Percentiles rank a stretch among this genome's conserved stretches.
Evolutionary conservation across 2,329 filamentous ascomycete species (phyloP).

Genomic region (Dactylellina parvicollis): DNA sequence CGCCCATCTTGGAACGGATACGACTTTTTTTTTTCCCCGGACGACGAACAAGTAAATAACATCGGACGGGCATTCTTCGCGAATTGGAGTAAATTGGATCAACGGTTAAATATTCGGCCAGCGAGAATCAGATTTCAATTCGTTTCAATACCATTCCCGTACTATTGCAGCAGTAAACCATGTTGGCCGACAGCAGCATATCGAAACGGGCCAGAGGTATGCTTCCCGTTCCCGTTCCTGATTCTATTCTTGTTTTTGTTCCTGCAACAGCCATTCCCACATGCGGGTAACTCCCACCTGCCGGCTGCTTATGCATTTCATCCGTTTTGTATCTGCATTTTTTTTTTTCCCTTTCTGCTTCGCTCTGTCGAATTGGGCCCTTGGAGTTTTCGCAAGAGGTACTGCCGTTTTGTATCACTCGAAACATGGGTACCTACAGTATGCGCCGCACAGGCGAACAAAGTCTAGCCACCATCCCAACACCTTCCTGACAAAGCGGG

Average conservation of each 20-base stretch:
- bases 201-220: conserved; percentile 51
- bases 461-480: background rate
- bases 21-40: too few relatives aligned
- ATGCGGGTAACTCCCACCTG: too few relatives aligned
- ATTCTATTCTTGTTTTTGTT: background rate
- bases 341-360: conserved; percentile 1
- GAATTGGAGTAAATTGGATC: too few relatives aligned
- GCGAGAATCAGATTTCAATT: background rate
- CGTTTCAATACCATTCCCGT: background rate
- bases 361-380: background rate
- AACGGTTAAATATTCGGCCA: background rate
- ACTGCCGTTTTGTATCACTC: conserved; percentile 19
- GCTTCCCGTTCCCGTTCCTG: conserved; percentile 1
- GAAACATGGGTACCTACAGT: conserved; percentile 23
- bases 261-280: background rate
- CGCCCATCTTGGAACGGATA: conserved; percentile 8
- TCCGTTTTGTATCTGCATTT: background rate
- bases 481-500: conserved; percentile 35
- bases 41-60: background rate
- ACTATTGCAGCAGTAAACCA: conserved; percentile 1
- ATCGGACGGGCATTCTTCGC: background rate
- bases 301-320: background rate
- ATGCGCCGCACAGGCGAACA: background rate
- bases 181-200: conserved; percentile 33
- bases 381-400: background rate